phyloP scores from a whole-genome alignment of 768 basidiomycete species.

The Suillus americanus region DNA sequence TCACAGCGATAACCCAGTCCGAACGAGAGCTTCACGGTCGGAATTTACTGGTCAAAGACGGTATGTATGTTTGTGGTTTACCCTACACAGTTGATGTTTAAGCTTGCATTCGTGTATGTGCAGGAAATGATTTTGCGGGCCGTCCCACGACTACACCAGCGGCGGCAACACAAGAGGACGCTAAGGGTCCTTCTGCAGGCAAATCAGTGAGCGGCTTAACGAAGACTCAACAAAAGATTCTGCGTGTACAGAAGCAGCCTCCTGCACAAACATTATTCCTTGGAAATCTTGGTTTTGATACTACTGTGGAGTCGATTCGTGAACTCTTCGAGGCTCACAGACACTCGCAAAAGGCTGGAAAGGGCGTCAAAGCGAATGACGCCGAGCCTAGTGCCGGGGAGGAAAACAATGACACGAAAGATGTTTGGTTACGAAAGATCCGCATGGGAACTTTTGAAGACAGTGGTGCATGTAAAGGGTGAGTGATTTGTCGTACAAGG shows the following conservation, averaged over 20 bases:
- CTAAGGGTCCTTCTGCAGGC: slow-evolving; percentile 27
- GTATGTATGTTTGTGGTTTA: slow-evolving; percentile 38
- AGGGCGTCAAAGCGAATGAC: slow-evolving; percentile 33
- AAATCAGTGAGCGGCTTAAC: slow-evolving; percentile 40
- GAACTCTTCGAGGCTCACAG: slow-evolving; percentile 74
- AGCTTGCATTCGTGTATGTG: not conserved
- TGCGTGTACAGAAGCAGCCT: slow-evolving; percentile 76
- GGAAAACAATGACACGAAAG: slow-evolving; percentile 24
- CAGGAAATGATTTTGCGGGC: slow-evolving; percentile 75
- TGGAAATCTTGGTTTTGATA: slow-evolving; percentile 91
- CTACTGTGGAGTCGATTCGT: slow-evolving; percentile 74
- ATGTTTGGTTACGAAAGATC: slow-evolving; percentile 73
- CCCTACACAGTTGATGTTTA: slow-evolving; percentile 9
- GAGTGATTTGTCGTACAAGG: slow-evolving; percentile 21
- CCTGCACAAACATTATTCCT: slow-evolving; percentile 87
- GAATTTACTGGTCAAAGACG: slow-evolving; percentile 90
- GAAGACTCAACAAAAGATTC: slow-evolving; percentile 76
- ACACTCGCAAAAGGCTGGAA: slow-evolving; percentile 27
- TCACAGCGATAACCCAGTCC: slow-evolving; percentile 72
- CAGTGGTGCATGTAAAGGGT: slow-evolving; percentile 96
- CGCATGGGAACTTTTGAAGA: slow-evolving; percentile 97
- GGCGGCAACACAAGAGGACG: slow-evolving; percentile 32
- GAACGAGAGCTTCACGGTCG: slow-evolving; percentile 85
- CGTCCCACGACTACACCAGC: slow-evolving; percentile 52
- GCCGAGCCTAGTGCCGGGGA: slow-evolving; percentile 27